phyloP scores from a whole-genome alignment of 1,139 yeast species.

The Saccharomyces hybrid region DNA sequence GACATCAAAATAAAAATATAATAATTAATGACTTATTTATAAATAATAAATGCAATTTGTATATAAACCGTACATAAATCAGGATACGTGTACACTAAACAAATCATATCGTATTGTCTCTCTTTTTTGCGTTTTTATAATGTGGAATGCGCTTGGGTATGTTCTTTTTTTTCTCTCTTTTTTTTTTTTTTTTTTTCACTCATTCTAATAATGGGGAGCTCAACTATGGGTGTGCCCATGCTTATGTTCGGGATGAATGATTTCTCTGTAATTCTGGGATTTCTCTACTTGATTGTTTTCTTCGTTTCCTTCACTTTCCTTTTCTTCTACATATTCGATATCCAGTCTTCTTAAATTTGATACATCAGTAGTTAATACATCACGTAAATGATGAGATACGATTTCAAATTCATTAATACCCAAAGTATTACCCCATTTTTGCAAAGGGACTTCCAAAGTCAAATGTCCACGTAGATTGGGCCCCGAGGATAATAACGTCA shows the following conservation, averaged over 20 bases:
- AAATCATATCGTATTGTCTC: background rate
- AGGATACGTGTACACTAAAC: background rate
- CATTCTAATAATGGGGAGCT: background rate
- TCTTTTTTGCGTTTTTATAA: background rate
- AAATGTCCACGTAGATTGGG: slow-evolving; percentile 47
- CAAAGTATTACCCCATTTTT: slow-evolving; percentile 38
- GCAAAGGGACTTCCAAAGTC: slow-evolving; percentile 37
- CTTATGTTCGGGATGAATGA: slow-evolving; percentile 8
- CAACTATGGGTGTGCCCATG: slow-evolving; percentile 12
- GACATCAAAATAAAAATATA: background rate
- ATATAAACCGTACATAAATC: background rate
- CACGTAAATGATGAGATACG: slow-evolving; percentile 35
- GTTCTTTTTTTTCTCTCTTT: background rate
- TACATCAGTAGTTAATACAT: slow-evolving; percentile 19
- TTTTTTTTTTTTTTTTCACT: background rate
- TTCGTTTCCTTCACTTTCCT: slow-evolving; percentile 19
- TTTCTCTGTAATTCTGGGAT: slow-evolving; percentile 6
- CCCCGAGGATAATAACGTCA: slow-evolving; percentile 62
- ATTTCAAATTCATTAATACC: slow-evolving; percentile 41
- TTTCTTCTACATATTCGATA: slow-evolving; percentile 33
- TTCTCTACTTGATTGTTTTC: slow-evolving; percentile 4
- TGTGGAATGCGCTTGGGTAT: background rate
- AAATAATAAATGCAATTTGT: background rate
- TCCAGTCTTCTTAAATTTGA: slow-evolving; percentile 31
- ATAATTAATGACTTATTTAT: background rate